Base-by-base conservation (phyloP, 2,329 filamentous ascomycete species). In the Bipolaris victoriae region DNA sequence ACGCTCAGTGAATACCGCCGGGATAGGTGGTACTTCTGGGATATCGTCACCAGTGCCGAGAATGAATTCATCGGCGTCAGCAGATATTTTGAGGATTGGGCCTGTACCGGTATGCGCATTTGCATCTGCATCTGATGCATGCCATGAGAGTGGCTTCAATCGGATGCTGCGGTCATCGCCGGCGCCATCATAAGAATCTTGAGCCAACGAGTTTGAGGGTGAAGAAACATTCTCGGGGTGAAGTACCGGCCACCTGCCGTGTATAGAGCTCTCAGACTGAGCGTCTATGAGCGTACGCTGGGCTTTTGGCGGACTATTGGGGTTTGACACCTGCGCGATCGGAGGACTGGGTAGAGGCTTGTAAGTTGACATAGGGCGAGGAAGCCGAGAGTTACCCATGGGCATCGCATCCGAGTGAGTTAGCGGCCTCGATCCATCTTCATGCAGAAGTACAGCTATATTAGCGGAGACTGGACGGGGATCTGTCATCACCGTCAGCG, bases 281-380 rank as follows among this genome's bases (percentile, higher is more conserved):
- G 78, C 77, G 52, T 79, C 78, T 5, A 80, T 59, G 18, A 80
- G 67, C 2, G 73, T 76, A 15, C 75, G 74, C 26, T 69, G 67
- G 31, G 75, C 69, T 58, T 76, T 77, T 7, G 63, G 66, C 3
- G 77, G 76, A 49, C 72, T 77, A 18, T 62, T 46, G 3, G 64
- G 61, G 35, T 72, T 63, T 9, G 68, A 51, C 4, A 78, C 29
- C 13, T 74, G 70, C 22, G 66, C 72, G 11, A 76, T 52, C 2
- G 78, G 78, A 9, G 73, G 72, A 39, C 75, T 72, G 7, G 78
- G 78, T 4, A 80, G 65, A n/a, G 76, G 72, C 60, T 80, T 80
- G 33, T 78, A 60, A 24, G 58, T 64, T 3, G 58, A 49, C 26
- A 58, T 55, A 39, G 61, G 69, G 43, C 70, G 71, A 35, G 74